Percentiles rank a stretch among this genome's conserved stretches.
Evolutionary conservation across 2,329 filamentous ascomycete genomes (phyloP).

Genomic region (Aquanectria penicillioides): DNA sequence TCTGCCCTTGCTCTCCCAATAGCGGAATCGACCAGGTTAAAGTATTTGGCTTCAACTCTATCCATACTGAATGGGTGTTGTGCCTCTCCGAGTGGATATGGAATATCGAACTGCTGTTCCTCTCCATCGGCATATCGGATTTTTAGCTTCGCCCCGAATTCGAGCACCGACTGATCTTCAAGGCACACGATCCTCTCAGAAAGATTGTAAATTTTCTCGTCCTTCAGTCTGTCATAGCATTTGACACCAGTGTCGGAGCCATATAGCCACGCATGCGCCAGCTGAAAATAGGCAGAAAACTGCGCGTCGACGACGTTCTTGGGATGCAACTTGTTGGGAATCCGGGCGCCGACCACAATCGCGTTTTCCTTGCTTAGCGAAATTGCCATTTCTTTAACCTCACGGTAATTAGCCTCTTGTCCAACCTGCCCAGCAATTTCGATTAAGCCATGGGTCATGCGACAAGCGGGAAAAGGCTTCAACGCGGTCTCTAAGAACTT

Average conservation of each 20-base stretch:
- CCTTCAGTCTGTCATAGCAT: background rate
- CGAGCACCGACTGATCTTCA: background rate
- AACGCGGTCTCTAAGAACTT: conserved; percentile 9
- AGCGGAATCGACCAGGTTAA: background rate
- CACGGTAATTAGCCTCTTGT: background rate
- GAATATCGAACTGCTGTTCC: background rate
- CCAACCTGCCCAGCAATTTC: background rate
- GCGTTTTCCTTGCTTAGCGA: conserved; percentile 1
- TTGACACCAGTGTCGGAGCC: background rate
- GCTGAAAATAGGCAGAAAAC: conserved; percentile 17
- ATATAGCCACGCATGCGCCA: conserved; percentile 14
- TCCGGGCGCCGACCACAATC: background rate
- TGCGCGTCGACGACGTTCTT: conserved; percentile 17
- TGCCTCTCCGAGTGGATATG: background rate
- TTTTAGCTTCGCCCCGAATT: background rate
- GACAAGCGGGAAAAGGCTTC: conserved; percentile 16
- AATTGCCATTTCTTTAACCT: background rate
- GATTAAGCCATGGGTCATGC: conserved; percentile 14
- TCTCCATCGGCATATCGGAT: background rate
- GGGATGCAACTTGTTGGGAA: conserved; percentile 16
- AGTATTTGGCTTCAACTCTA: background rate
- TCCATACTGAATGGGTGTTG: background rate
- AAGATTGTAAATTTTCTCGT: background rate
- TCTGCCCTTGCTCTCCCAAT: background rate
- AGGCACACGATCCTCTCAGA: conserved; percentile 7